Evolutionary conservation across 768 basidiomycete species (phyloP), one percentile per base, ranked within the genome.

Genomic region (Agrocybe praecox): DNA sequence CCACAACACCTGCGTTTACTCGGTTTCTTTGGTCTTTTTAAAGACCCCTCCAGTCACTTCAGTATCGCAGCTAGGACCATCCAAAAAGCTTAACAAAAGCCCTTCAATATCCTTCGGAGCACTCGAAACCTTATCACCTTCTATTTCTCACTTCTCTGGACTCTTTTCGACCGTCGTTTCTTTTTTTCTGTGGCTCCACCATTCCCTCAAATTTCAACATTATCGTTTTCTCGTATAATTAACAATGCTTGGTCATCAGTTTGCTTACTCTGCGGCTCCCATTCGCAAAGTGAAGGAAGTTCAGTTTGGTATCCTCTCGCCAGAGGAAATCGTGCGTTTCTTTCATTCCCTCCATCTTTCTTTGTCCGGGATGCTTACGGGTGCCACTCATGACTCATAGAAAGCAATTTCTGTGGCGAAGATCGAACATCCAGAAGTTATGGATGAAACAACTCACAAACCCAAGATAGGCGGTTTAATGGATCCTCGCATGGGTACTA

Each of bases 381-480:
- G 62, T 60, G 49, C 26, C 40, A 50, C 45, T 55, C 67, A 46
- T 66, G 60, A 47, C 55, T 50, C 50, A 62, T 74, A 97, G 96
- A 98, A 99, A 94, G 96, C 96, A 21, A 92, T 94, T 74, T 97
- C 95, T 14, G 96, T 98, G 26, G 95, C 94, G 60, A 96, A 98
- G 80, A 94, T 98, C 66, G 97, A 98, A 78, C 89, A 94, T 79
- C 95, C 96, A 10, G 97, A 99, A 72, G 96, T 98, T 57, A 96
- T 96, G 89, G 97, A 99, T 66, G 97, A 99, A 72, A 76, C 88
- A 18, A 92, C 88, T 1, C 90, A 90, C 67, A 90, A 88, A 68
- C 92, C 93, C 22, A 98, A 97, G 77, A 79, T 86, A 22, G 95
- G 94, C 47, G 97, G 97, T 46, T 78, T 99, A 68, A 96, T 96